Evolutionary conservation across 1,284 basidiomycete species (phyloP).

Genomic region (Tilletia setariae): DNA sequence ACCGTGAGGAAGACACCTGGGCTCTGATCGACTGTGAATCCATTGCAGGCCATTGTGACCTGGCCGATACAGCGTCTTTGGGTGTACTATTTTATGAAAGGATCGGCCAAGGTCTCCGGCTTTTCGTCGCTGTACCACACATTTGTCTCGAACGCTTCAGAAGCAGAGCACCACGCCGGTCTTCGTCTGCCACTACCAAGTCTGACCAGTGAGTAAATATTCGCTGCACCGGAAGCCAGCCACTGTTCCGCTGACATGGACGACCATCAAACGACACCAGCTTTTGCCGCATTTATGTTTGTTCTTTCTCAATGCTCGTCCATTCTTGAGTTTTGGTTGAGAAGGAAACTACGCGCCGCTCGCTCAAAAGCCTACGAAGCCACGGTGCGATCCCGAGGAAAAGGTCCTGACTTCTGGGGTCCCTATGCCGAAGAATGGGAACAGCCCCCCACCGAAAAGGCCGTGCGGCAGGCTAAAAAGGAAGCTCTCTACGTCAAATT

Average conservation of each 20-base stretch:
- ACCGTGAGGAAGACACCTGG: not conserved
- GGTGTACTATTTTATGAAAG: conserved; percentile 46
- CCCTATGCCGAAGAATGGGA: conserved; percentile 49
- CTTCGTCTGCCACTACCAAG: conserved; percentile 34
- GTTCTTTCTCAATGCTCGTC: conserved; percentile 45
- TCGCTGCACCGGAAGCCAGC: not conserved
- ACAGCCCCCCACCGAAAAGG: conserved; percentile 43
- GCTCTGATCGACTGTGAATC: not conserved
- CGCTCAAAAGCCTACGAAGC: conserved; percentile 41
- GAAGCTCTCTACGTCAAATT: conserved; percentile 37
- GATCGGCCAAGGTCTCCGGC: conserved; percentile 34
- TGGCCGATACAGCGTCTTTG: conserved; percentile 46
- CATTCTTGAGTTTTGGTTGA: conserved; percentile 48
- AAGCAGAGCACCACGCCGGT: conserved; percentile 28
- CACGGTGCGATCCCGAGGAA: conserved; percentile 46
- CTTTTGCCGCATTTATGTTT: conserved; percentile 49
- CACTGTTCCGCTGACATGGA: not conserved
- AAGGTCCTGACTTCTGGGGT: conserved; percentile 48
- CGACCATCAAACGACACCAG: not conserved
- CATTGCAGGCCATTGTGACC: conserved; percentile 27
- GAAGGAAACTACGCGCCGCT: conserved; percentile 35
- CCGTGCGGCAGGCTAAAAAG: conserved; percentile 39
- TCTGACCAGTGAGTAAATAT: conserved; percentile 27
- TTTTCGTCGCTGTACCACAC: conserved; percentile 16
- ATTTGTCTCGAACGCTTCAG: conserved; percentile 32